Evolutionary conservation across 2,329 filamentous ascomycete species (phyloP).

Genomic region (Calycina herbarum): DNA sequence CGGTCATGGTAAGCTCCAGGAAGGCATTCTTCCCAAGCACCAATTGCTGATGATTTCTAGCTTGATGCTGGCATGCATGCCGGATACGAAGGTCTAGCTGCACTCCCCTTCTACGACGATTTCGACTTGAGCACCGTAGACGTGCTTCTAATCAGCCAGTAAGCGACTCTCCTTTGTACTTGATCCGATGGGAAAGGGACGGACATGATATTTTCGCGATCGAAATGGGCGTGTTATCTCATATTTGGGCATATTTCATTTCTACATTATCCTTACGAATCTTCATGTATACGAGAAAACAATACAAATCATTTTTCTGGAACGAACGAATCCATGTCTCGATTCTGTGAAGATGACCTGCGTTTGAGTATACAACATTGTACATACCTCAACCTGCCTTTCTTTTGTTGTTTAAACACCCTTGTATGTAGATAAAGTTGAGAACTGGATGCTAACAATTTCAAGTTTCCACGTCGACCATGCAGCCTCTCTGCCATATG

Average conservation of each 20-base stretch:
- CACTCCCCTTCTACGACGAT: slow-evolving; percentile 95
- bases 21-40: neutral
- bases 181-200: neutral
- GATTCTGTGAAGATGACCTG: slow-evolving; percentile 37
- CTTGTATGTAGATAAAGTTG: slow-evolving; percentile 6
- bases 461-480: slow-evolving; percentile 95
- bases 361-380: slow-evolving; percentile 26
- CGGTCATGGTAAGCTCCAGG: slow-evolving; percentile 76
- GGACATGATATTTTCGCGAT: slow-evolving; percentile 7
- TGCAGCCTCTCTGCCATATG: slow-evolving; percentile 96
- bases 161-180: slow-evolving; percentile 53
- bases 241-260: slow-evolving; percentile 1
- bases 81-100: slow-evolving; percentile 89
- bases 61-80: slow-evolving; percentile 97
- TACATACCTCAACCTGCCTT: slow-evolving; percentile 32
- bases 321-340: slow-evolving; percentile 35
- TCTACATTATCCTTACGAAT: slow-evolving; percentile 2
- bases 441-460: slow-evolving; percentile 25
- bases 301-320: slow-evolving; percentile 45
- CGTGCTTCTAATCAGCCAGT: slow-evolving; percentile 98
- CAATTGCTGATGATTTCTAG: slow-evolving; percentile 36
- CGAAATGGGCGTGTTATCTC: neutral
- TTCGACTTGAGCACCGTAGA: slow-evolving; percentile 98
- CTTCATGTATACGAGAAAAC: slow-evolving; percentile 43
- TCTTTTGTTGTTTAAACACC: slow-evolving; percentile 11